Evolutionary conservation across 495 filamentous ascomycete species (phyloP), one percentile per base, ranked within the genome.

Genomic region (Trichoderma asperelloides): DNA sequence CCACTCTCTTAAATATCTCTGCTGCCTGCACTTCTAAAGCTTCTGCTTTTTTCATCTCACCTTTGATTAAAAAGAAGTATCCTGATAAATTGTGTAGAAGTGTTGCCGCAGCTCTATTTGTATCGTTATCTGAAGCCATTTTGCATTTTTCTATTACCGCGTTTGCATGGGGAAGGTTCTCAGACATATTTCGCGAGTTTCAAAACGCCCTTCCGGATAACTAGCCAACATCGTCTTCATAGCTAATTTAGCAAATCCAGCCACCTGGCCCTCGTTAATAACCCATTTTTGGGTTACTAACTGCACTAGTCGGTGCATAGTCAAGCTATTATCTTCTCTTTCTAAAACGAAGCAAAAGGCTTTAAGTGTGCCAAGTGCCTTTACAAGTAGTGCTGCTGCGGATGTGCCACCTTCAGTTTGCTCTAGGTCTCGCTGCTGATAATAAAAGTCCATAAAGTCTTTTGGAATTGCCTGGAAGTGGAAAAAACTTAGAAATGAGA

Each of bases 231-330:
- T 63, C 13, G 71, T 55, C n/a, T 74, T 21, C 23, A 80, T 49
- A 21, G 75, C 74, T 40, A 74, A 66, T n/a, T 72, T 68, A 43
- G 74, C 72, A 70, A 78, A 80, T 1, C 65, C 33, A n/a, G 67
- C 66, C 33, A 75, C 63, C 11, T 37, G 69, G n/a, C 67, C 73
- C 39, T 77, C 69, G 11, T 68, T 67, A 30, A 70, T 67, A 2
- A 84, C 72, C 83, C 81, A 84, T 62, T 75, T 81, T 41, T 72
- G 77, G 2, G 74, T 77, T 18, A 76, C 75, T 16, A 83, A 40
- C 65, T 82, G 80, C 30, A 83, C 78, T 9, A 83, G 70, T 45
- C 78, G 71, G 73, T 83, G 79, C 65, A 84, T 70, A 25, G 75
- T 69, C 16, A 78, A 78, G 11, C 37, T 68, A 5, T 67, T n/a